phyloP scores from a whole-genome alignment of 2,329 filamentous ascomycete genomes.

The Torrubiellomyces zombiae region DNA sequence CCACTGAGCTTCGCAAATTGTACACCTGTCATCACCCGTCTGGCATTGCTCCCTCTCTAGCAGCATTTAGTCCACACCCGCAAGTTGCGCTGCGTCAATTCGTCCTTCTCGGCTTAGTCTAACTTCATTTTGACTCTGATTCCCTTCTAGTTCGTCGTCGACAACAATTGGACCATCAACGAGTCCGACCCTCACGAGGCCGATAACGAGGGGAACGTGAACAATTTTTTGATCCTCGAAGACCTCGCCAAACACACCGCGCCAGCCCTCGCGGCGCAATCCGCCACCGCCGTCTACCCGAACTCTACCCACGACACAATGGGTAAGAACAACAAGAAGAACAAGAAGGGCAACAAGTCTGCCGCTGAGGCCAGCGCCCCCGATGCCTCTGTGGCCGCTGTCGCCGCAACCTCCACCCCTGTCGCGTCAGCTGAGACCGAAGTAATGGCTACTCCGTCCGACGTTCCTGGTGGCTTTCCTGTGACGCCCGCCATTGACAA shows the following conservation, averaged over 20 bases:
- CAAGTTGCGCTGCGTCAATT: no score
- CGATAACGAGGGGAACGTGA: conserved; percentile 70
- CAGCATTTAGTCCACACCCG: no score
- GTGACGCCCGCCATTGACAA: conserved; percentile 47
- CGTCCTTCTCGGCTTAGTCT: no score
- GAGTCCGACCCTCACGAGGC: conserved; percentile 64
- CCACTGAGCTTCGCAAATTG: no score
- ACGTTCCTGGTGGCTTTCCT: conserved; percentile 35
- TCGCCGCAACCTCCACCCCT: conserved; percentile 1
- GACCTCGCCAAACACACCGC: conserved; percentile 36
- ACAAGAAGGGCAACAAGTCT: conserved; percentile 8
- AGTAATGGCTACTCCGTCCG: conserved; percentile 14
- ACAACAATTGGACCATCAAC: conserved; percentile 80
- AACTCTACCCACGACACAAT: conserved; percentile 55
- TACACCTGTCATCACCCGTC: no score
- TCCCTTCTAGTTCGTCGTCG: conserved; percentile 67
- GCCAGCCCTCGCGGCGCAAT: conserved; percentile 22
- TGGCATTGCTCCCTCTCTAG: no score
- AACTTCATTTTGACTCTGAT: conserved; percentile 1
- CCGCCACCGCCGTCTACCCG: conserved; percentile 52
- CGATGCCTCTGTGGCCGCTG: conserved; percentile 1
- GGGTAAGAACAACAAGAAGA: conserved; percentile 37
- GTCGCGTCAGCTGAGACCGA: conserved; percentile 3
- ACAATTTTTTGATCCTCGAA: conserved; percentile 74
- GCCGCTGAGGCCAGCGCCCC: conserved; percentile 5